Conservation (phyloP, 2,329 filamentous ascomycete genomes). For the Rachicladosporium sp. region DNA sequence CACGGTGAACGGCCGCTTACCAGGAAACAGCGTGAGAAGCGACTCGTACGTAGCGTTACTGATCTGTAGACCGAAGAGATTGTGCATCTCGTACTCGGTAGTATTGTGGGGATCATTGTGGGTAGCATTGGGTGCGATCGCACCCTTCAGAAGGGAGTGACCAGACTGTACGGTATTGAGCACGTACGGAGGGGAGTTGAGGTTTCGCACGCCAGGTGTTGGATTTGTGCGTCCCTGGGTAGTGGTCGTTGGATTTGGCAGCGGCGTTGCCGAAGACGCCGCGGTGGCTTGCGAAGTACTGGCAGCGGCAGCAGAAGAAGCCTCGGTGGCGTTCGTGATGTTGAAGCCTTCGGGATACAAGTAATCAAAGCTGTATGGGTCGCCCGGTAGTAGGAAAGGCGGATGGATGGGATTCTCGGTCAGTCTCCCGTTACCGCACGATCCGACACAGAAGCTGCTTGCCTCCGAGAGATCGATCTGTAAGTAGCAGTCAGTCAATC, state of each 20-base stretch:
- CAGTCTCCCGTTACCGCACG: slow-evolving; percentile 10
- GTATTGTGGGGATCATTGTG: slow-evolving; percentile 14
- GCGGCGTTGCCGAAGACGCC: slow-evolving; percentile 7
- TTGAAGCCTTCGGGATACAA: slow-evolving; percentile 14
- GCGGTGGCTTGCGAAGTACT: slow-evolving; percentile 8
- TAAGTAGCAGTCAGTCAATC: too few relatives aligned
- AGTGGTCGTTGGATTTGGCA: slow-evolving; percentile 7
- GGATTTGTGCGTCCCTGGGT: slow-evolving; percentile 7
- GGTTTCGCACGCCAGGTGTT: slow-evolving; percentile 12
- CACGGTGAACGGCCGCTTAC: slow-evolving; percentile 67
- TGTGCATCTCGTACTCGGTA: slow-evolving; percentile 16
- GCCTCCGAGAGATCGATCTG: slow-evolving; percentile 11
- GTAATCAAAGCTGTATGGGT: slow-evolving; percentile 13
- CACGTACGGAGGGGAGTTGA: slow-evolving; percentile 15
- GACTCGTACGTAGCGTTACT: slow-evolving; percentile 12
- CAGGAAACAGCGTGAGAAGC: slow-evolving; percentile 42
- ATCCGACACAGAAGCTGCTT: slow-evolving; percentile 10
- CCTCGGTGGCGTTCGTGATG: slow-evolving; percentile 15
- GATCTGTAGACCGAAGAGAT: slow-evolving; percentile 13
- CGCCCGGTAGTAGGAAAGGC: slow-evolving; percentile 15
- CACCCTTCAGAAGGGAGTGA: slow-evolving; percentile 12
- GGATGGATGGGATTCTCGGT: slow-evolving; percentile 12
- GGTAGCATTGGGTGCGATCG: slow-evolving; percentile 12
- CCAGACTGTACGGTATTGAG: slow-evolving; percentile 14
- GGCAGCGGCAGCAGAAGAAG: slow-evolving; percentile 11